These are phyloP conservation scores for Sclerotinia spermophila DNA, from an alignment of 2,329 filamentous ascomycete species.

Conservation along the genomic window DNA sequence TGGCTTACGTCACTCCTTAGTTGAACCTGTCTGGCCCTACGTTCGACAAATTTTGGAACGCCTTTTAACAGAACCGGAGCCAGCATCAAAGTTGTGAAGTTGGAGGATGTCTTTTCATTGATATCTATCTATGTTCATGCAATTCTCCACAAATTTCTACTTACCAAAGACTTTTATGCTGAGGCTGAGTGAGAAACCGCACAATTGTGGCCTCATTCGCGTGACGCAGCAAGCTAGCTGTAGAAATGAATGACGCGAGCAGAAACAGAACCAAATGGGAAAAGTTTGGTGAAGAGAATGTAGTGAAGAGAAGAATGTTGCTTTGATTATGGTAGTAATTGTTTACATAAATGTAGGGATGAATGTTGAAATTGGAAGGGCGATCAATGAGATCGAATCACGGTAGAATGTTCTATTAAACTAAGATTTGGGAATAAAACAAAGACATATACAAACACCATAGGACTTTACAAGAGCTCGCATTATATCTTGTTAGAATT, in stretches of 20 bases:
- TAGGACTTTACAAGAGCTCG: too few species aligned
- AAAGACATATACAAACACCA: too few species aligned
- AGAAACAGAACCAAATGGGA: neutral
- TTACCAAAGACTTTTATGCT: neutral
- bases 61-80: neutral
- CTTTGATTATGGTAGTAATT: neutral
- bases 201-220: neutral
- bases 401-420: neutral
- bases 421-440: neutral
- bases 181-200: neutral
- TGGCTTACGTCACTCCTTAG: slow-evolving; percentile 13
- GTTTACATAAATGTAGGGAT: neutral
- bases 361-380: neutral
- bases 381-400: neutral
- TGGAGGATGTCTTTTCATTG: neutral
- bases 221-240: neutral
- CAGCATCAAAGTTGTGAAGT: neutral
- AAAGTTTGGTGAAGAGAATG: neutral
- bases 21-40: slow-evolving; percentile 17
- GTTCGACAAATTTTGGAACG: slow-evolving; percentile 19
- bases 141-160: neutral
- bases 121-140: neutral
- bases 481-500: too few species aligned
- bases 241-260: too few species aligned
- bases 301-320: neutral